Evolutionary conservation across 2,329 filamentous ascomycete species (phyloP), one percentile per base, ranked within the genome.

Genomic region (Xylaria sp.): DNA sequence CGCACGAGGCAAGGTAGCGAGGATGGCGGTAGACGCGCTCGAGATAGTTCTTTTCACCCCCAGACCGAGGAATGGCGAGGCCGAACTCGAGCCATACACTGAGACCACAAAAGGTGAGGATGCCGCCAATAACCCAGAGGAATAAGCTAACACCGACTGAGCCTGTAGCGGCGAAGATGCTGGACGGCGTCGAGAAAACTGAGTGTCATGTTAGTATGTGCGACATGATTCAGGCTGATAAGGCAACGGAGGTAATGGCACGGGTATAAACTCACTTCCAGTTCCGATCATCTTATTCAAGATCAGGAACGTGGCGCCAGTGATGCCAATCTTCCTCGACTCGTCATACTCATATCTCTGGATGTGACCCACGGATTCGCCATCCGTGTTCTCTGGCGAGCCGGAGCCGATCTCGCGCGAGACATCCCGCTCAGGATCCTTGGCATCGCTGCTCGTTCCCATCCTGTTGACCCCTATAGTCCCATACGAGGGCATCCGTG

Each of bases 21-120:
- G 88, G 88, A 25, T 80, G 83, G 1, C 82, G 82, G 77, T 89
- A 90, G 17, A 87, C 85, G n/a, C 85, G 81, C 72, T 90, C 88
- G 15, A 90, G 84, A 73, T 90, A 90, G 75, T 89, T 88, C 81
- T 90, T 90, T 69, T 90, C 87, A 22, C 88, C 88, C 15, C 88
- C 88, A 15, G 86, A 88, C 39, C 85, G 81, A 2, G 88, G 88
- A 39, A 89, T 88, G 3, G 86, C 86, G 3, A 87, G 81, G 27
- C 87, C 88, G 70, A 89, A 89, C 72, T 90, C 88, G 55, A 90
- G 82, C 74, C 86, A 90, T 4, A 90, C 86, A 61, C 84, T 85
- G 13, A 90, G 80, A 25, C 87, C 87, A 68, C 81, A 84, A 71
- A 87, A 87, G 2, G 87, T 86, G 27, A 90, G 79, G 55, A 89